A percentile compares a stretch with the other conserved stretches of the same genome.
phyloP scores from a whole-genome alignment of 2,329 filamentous ascomycete species.

The Helotiales sp. region DNA sequence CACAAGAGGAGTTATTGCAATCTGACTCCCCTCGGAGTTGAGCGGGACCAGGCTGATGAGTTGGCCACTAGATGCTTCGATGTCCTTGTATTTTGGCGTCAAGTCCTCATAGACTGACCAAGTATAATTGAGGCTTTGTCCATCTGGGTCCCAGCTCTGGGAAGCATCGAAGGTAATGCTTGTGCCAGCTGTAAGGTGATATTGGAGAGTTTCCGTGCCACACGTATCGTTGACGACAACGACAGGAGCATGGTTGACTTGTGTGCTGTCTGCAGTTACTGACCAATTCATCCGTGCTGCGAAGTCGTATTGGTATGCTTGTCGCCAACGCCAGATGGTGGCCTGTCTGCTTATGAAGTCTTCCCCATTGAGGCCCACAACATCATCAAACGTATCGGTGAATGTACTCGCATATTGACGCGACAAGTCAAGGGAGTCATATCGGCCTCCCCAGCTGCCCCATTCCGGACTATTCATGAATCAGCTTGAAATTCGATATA shows the following conservation, averaged over 20 bases:
- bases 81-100: no score
- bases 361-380: constrained; percentile 36
- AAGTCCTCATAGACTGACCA: no score
- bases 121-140: no score
- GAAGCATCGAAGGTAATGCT: constrained; percentile 45
- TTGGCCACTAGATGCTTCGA: no score
- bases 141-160: constrained; percentile 47
- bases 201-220: constrained; percentile 37
- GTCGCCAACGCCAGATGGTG: constrained; percentile 54
- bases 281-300: constrained; percentile 50
- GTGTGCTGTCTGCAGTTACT: constrained; percentile 35
- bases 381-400: constrained; percentile 37
- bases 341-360: constrained; percentile 43
- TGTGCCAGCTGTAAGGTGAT: constrained; percentile 38
- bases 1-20: no score
- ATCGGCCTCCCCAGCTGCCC: constrained; percentile 46
- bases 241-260: constrained; percentile 49
- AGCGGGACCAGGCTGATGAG: no score
- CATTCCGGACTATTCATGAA: no score
- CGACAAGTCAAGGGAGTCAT: constrained; percentile 30
- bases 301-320: constrained; percentile 52
- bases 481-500: no score
- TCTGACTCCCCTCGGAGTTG: no score
- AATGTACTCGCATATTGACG: constrained; percentile 26
- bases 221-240: constrained; percentile 42